Evolutionary conservation across 352 stramenopile genomes (phyloP).

Genomic region (Globisporangium viniferum): DNA sequence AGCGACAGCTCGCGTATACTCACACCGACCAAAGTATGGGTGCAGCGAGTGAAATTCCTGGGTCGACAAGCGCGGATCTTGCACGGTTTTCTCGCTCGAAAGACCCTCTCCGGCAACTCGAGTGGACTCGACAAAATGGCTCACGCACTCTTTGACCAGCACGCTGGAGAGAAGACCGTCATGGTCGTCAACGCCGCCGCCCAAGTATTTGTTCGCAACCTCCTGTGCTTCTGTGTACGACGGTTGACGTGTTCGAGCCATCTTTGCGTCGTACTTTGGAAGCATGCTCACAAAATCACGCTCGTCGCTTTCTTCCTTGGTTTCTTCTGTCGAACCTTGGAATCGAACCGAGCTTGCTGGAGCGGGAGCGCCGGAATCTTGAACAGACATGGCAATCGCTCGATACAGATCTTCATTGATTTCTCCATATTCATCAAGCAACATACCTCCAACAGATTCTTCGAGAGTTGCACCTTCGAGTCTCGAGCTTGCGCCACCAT

Average conservation of each 20-base stretch:
- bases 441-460: neutral
- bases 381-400: constrained; percentile 17
- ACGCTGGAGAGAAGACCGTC: constrained; percentile 66
- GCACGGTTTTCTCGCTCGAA: neutral
- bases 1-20: constrained; percentile 65
- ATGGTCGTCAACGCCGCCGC: constrained; percentile 48
- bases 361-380: neutral
- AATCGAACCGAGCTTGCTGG: neutral
- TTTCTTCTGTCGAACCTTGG: constrained; percentile 25
- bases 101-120: constrained; percentile 57
- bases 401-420: constrained; percentile 17
- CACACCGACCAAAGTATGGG: constrained; percentile 79
- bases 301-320: constrained; percentile 29
- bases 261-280: neutral
- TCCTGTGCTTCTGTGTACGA: constrained; percentile 65
- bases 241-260: constrained; percentile 33
- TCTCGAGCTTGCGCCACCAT: neutral
- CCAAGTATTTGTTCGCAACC: constrained; percentile 50
- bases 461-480: neutral
- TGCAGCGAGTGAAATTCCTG: constrained; percentile 82
- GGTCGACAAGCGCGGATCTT: constrained; percentile 15
- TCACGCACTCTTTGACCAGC: constrained; percentile 82
- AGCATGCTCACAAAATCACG: constrained; percentile 5
- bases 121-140: constrained; percentile 81
- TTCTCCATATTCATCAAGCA: constrained; percentile 8